phyloP scores from a whole-genome alignment of 2,329 filamentous ascomycete genomes.

The Cryphonectria radicalis region DNA sequence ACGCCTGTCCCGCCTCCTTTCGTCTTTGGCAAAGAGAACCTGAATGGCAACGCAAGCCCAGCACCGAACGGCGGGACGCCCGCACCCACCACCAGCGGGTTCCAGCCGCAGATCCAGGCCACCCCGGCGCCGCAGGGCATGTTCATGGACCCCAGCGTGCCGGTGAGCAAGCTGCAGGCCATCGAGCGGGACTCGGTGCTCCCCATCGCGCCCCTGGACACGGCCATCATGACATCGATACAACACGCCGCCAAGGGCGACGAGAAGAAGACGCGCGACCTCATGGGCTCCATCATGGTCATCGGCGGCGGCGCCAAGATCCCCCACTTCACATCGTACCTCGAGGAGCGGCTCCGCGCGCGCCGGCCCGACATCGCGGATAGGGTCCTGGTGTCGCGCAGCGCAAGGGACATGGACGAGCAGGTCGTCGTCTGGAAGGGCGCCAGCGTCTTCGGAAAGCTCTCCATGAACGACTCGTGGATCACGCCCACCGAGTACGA shows the following conservation, averaged over 20 bases:
- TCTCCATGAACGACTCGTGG: slow-evolving; percentile 95
- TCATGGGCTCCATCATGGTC: slow-evolving; percentile 88
- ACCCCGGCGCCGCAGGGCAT: slow-evolving; percentile 44
- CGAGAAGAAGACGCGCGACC: slow-evolving; percentile 90
- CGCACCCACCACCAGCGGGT: slow-evolving; percentile 44
- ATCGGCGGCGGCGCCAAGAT: slow-evolving; percentile 84
- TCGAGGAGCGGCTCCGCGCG: slow-evolving; percentile 80
- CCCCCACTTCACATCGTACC: slow-evolving; percentile 75
- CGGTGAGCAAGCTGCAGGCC: slow-evolving; percentile 59
- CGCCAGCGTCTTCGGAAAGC: slow-evolving; percentile 91
- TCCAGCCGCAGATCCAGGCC: slow-evolving; percentile 40
- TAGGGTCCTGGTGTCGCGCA: slow-evolving; percentile 66
- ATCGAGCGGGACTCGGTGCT: slow-evolving; percentile 78
- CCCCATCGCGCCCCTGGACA: slow-evolving; percentile 81
- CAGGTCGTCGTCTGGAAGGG: slow-evolving; percentile 99
- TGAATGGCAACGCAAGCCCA: slow-evolving; percentile 54
- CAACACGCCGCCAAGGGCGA: slow-evolving; percentile 85
- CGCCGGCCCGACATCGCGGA: slow-evolving; percentile 65
- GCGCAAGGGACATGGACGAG: slow-evolving; percentile 90
- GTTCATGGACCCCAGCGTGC: slow-evolving; percentile 56
- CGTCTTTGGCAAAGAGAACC: slow-evolving; percentile 56
- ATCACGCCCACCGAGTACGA: slow-evolving; percentile 88
- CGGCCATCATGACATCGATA: slow-evolving; percentile 88
- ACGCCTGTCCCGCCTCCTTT: slow-evolving; percentile 67
- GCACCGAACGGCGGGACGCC: slow-evolving; percentile 57